phyloP scores from a whole-genome alignment of 73 alveolate species.

The Urostyla sp. region DNA sequence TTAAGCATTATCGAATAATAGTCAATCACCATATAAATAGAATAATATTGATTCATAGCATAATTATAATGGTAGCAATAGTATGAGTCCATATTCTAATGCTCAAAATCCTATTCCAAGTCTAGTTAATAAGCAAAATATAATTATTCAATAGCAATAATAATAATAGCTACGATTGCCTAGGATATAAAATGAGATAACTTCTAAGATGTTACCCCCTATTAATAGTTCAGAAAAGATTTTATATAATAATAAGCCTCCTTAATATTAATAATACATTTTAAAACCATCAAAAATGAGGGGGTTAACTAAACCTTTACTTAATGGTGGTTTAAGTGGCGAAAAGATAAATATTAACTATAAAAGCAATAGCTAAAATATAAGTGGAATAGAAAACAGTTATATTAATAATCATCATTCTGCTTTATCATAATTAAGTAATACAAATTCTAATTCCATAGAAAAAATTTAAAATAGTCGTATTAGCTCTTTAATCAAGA shows the following conservation, averaged over 20 bases:
- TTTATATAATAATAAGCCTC: conserved; percentile 21
- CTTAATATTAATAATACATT: conserved; percentile 30
- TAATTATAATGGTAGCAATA: conserved; percentile 7
- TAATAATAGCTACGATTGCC: conserved; percentile 25
- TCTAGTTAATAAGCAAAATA: conserved; percentile 22
- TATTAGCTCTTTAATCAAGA: too few species aligned
- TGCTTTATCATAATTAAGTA: conserved; percentile 8
- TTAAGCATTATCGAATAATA: conserved; percentile 13
- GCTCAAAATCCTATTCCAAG: neutral
- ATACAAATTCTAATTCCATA: too few species aligned
- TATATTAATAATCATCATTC: too few species aligned
- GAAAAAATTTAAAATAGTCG: too few species aligned
- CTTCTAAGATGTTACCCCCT: conserved; percentile 37
- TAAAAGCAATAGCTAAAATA: neutral
- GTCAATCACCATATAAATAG: conserved; percentile 8
- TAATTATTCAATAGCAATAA: neutral
- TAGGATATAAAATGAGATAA: conserved; percentile 1
- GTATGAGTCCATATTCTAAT: conserved; percentile 20
- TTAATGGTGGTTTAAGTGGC: conserved; percentile 17
- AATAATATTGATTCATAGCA: too few species aligned
- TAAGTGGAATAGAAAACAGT: neutral
- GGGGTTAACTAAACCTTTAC: conserved; percentile 19
- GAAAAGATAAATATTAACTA: conserved; percentile 12
- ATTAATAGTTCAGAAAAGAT: neutral
- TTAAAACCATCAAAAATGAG: conserved; percentile 37